Conservation (phyloP, 306 rosid species). For the Acacia acuminata region DNA sequence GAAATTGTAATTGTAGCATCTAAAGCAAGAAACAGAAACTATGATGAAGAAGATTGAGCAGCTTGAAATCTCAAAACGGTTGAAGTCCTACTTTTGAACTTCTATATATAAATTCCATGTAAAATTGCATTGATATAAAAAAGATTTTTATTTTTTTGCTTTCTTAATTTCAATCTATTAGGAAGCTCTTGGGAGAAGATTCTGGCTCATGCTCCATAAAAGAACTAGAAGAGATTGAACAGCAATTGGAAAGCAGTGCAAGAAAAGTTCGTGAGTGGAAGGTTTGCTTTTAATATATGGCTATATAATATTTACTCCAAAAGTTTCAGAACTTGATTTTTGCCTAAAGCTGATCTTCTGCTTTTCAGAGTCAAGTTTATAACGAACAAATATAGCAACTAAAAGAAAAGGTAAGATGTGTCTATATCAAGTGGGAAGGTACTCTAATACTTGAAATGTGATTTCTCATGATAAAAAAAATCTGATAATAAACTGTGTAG, state of each 20-base stretch:
- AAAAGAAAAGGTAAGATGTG: constrained; percentile 62
- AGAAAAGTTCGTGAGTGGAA: constrained; percentile 63
- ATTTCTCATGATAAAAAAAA: not conserved
- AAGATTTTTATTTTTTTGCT: not conserved
- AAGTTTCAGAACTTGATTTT: not conserved
- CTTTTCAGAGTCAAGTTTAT: constrained; percentile 69
- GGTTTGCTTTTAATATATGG: constrained; percentile 43
- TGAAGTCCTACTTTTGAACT: constrained; percentile 24
- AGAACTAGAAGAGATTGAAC: constrained; percentile 74
- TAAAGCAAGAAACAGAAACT: constrained; percentile 66
- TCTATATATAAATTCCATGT: not conserved
- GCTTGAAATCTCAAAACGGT: constrained; percentile 85
- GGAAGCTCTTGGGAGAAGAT: constrained; percentile 81
- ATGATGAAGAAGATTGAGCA: constrained; percentile 75
- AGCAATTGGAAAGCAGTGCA: constrained; percentile 71
- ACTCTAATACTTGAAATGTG: not conserved
- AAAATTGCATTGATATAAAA: not conserved
- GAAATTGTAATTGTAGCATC: constrained; percentile 48
- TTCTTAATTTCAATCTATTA: constrained; percentile 29
- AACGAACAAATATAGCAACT: constrained; percentile 64
- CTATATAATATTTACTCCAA: not conserved
- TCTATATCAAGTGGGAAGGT: not conserved
- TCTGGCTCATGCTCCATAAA: constrained; percentile 61
- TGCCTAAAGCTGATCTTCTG: not conserved
- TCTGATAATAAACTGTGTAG: not conserved